Evolutionary conservation across 2,329 filamentous ascomycete species (phyloP).

Genomic region (Aspergillus texensis): DNA sequence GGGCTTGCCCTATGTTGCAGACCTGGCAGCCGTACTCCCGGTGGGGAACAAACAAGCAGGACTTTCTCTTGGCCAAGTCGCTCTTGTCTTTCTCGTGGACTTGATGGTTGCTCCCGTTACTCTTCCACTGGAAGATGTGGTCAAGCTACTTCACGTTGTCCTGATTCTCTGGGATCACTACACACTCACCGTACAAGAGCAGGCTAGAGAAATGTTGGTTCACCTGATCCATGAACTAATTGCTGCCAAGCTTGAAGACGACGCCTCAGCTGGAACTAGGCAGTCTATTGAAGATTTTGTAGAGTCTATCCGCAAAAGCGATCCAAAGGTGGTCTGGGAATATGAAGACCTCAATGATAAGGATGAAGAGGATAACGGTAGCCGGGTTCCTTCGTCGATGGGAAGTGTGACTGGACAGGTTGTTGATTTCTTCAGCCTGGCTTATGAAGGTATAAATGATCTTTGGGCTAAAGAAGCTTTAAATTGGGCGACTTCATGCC

Average conservation of each 20-base stretch:
- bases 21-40: constrained; percentile 76
- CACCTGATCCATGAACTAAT: constrained; percentile 96
- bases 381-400: constrained; percentile 87
- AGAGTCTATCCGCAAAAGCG: constrained; percentile 81
- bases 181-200: constrained; percentile 89
- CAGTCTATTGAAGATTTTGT: constrained; percentile 83
- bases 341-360: constrained; percentile 92
- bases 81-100: constrained; percentile 90
- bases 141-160: constrained; percentile 85
- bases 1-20: constrained; percentile 84
- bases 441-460: constrained; percentile 83
- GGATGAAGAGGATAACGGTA: constrained; percentile 69
- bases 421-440: constrained; percentile 79
- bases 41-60: constrained; percentile 88
- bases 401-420: constrained; percentile 78
- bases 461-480: constrained; percentile 88
- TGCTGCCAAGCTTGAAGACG: constrained; percentile 75
- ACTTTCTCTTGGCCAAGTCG: constrained; percentile 89
- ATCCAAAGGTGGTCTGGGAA: constrained; percentile 83
- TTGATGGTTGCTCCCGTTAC: constrained; percentile 91
- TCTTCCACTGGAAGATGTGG: constrained; percentile 75
- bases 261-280: constrained; percentile 67
- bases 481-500: constrained; percentile 95
- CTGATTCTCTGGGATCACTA: constrained; percentile 98
- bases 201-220: constrained; percentile 95